phyloP scores from a whole-genome alignment of 768 basidiomycete species.

The Termitomyces sp. region DNA sequence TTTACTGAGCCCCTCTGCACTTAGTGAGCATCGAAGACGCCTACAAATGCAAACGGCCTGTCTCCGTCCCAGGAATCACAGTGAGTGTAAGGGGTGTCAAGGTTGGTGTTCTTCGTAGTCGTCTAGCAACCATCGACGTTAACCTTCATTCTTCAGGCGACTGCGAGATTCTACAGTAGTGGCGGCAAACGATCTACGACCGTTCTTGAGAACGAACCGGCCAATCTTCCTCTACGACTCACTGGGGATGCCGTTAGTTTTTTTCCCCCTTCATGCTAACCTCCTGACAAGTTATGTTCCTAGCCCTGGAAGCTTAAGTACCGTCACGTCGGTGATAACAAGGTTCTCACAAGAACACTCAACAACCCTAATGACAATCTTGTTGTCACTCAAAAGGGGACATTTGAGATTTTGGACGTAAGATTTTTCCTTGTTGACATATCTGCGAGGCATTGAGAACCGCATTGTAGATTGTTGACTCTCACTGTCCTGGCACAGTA shows the following conservation, averaged over 20 bases:
- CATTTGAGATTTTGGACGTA: conserved; percentile 73
- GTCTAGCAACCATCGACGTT: background rate
- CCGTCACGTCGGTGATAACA: conserved; percentile 44
- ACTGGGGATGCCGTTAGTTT: conserved; percentile 83
- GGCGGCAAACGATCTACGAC: conserved; percentile 52
- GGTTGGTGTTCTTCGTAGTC: conserved; percentile 36
- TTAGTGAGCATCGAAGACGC: conserved; percentile 84
- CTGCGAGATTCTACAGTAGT: conserved; percentile 80
- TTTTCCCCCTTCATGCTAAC: background rate
- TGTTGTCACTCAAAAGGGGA: conserved; percentile 67
- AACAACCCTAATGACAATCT: conserved; percentile 70
- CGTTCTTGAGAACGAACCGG: conserved; percentile 71
- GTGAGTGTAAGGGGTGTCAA: conserved; percentile 83
- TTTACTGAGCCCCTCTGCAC: conserved; percentile 10
- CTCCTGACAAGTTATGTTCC: conserved; percentile 4
- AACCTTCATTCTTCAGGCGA: conserved; percentile 53
- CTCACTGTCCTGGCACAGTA: conserved; percentile 80
- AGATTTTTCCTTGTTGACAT: conserved; percentile 16
- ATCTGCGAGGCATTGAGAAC: background rate
- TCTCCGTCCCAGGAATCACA: conserved; percentile 73
- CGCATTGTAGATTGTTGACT: conserved; percentile 67
- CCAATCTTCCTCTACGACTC: conserved; percentile 74
- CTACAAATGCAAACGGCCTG: conserved; percentile 76
- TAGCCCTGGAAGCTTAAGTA: conserved; percentile 91
- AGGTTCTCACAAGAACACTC: conserved; percentile 37